A percentile compares a stretch with the other conserved stretches of the same genome.
phyloP scores from a whole-genome alignment of 2,329 filamentous ascomycete species.

The Penicillium sp. region DNA sequence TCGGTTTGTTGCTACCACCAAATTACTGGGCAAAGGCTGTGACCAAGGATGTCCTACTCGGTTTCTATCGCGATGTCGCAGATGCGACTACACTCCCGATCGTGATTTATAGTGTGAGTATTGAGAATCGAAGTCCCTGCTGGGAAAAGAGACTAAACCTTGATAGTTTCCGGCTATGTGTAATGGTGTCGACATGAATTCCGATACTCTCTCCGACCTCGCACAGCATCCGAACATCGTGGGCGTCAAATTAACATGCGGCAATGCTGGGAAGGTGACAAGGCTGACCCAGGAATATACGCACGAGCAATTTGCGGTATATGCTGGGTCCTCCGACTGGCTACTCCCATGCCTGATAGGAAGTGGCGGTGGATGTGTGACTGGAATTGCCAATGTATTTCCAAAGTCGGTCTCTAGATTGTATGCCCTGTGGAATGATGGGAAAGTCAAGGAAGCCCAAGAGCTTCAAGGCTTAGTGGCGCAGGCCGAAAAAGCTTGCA shows the following conservation, averaged over 20 bases:
- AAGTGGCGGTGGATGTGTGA: conserved; percentile 51
- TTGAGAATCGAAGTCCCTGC: conserved; percentile 19
- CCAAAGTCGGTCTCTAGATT: conserved; percentile 48
- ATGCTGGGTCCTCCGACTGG: conserved; percentile 52
- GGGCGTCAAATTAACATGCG: conserved; percentile 41
- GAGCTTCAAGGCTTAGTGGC: conserved; percentile 50
- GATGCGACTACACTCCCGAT: conserved; percentile 44
- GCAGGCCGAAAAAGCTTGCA: conserved; percentile 56
- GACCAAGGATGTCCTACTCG: conserved; percentile 38
- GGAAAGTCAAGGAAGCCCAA: conserved; percentile 43
- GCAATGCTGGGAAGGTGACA: conserved; percentile 33
- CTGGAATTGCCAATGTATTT: conserved; percentile 54
- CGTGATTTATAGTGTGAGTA: conserved; percentile 51
- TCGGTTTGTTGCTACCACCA: conserved; percentile 44
- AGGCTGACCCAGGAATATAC: conserved; percentile 40
- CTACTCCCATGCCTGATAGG: conserved; percentile 46
- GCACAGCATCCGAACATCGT: conserved; percentile 37
- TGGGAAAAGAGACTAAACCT: conserved; percentile 25
- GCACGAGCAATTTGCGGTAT: conserved; percentile 48
- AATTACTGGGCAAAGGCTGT: conserved; percentile 48
- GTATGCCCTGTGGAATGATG: conserved; percentile 48
- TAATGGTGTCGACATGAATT: conserved; percentile 49
- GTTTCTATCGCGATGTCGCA: conserved; percentile 45
- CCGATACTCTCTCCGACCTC: conserved; percentile 34
- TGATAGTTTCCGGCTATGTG: conserved; percentile 39